Conservation (phyloP, 192 early-diverging fungal species). For the Backusella psychrophila region DNA sequence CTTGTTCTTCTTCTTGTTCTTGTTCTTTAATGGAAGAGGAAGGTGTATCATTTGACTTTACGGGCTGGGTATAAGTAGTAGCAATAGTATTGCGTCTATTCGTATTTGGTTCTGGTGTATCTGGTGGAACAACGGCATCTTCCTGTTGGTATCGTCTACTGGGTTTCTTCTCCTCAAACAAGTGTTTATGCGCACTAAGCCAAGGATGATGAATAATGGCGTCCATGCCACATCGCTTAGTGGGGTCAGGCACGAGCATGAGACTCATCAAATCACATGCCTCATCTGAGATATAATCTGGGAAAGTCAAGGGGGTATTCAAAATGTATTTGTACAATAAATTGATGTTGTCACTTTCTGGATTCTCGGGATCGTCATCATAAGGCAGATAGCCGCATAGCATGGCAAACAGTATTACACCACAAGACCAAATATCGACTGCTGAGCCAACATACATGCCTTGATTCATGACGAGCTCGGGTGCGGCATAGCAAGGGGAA, state of each 20-base stretch:
- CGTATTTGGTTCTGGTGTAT: constrained; percentile 1
- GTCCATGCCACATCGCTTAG: constrained; percentile 66
- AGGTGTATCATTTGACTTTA: neutral
- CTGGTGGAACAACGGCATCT: neutral
- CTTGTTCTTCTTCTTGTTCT: constrained; percentile 1
- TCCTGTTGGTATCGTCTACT: neutral
- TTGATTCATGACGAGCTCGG: constrained; percentile 97
- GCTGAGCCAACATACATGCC: constrained; percentile 93
- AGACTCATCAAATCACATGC: constrained; percentile 79
- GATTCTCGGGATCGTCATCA: constrained; percentile 88
- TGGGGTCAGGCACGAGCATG: constrained; percentile 93
- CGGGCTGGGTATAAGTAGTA: constrained; percentile 1
- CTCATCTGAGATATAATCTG: constrained; percentile 74
- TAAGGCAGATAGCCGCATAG: constrained; percentile 86
- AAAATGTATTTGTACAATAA: constrained; percentile 84
- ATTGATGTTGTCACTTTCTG: constrained; percentile 88
- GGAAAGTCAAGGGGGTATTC: constrained; percentile 79
- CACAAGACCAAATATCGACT: constrained; percentile 98
- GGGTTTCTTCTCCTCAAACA: constrained; percentile 17
- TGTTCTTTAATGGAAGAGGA: neutral
- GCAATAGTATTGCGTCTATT: constrained; percentile 17
- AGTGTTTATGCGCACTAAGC: constrained; percentile 17
- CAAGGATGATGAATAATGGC: constrained; percentile 74
- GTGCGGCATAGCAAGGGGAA: constrained; percentile 98
- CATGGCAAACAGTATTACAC: constrained; percentile 96